Evolutionary conservation across 768 basidiomycete genomes (phyloP).

Genomic region (Rhizopogon vulgaris): DNA sequence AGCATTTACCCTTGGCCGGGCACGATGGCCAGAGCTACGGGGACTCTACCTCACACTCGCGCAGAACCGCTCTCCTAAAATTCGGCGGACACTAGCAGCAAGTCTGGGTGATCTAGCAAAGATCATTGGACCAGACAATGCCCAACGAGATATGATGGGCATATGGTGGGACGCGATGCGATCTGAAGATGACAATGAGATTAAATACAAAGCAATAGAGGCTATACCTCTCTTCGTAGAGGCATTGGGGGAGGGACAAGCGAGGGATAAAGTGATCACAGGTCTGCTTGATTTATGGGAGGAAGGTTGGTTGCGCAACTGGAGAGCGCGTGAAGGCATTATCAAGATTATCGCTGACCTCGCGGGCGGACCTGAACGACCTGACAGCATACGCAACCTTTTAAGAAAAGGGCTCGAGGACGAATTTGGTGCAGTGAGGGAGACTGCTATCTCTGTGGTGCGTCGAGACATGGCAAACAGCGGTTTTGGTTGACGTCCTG

Average conservation of each 20-base stretch:
- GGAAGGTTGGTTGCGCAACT: slow-evolving; percentile 51
- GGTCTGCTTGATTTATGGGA: slow-evolving; percentile 52
- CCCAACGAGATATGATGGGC: slow-evolving; percentile 60
- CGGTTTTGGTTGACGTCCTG: slow-evolving; percentile 4
- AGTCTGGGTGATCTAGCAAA: slow-evolving; percentile 85
- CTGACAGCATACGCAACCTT: slow-evolving; percentile 46
- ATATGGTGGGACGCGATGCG: slow-evolving; percentile 63
- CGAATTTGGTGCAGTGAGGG: slow-evolving; percentile 77
- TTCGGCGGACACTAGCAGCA: slow-evolving; percentile 78
- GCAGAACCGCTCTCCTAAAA: slow-evolving; percentile 50
- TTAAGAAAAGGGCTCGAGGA: slow-evolving; percentile 65
- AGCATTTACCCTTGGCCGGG: slow-evolving; percentile 68
- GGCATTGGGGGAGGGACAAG: slow-evolving; percentile 42
- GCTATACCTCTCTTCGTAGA: slow-evolving; percentile 51
- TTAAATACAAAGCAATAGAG: slow-evolving; percentile 67
- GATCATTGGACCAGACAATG: slow-evolving; percentile 69
- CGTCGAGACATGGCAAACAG: slow-evolving; percentile 24
- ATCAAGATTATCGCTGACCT: slow-evolving; percentile 51
- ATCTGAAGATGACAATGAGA: slow-evolving; percentile 55
- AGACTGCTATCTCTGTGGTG: slow-evolving; percentile 62
- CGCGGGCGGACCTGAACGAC: slow-evolving; percentile 34
- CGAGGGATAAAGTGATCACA: slow-evolving; percentile 38
- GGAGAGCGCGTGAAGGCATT: slow-evolving; percentile 77
- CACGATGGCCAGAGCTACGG: slow-evolving; percentile 70
- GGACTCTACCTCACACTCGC: slow-evolving; percentile 63